Conservation (phyloP, 2,329 filamentous ascomycete species). For the Clarireedia paspali region DNA sequence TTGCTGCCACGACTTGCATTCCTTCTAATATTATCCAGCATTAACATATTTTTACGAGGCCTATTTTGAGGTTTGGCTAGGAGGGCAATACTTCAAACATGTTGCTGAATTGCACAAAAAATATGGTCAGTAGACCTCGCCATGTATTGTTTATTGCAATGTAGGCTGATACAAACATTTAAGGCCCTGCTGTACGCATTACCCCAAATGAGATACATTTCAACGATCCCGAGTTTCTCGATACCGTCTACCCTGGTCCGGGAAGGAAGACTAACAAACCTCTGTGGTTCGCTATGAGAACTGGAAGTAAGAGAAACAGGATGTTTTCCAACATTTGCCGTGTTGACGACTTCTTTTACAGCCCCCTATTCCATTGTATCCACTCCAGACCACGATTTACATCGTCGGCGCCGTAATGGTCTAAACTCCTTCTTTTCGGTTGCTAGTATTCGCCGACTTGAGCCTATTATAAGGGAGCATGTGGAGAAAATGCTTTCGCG, state of each 20-base stretch:
- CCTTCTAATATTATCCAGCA: too few relatives aligned
- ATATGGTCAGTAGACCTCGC: not conserved
- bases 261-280: not conserved
- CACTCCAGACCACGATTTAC: not conserved
- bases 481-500: not conserved
- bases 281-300: too few relatives aligned
- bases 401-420: not conserved
- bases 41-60: not conserved
- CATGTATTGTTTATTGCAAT: too few relatives aligned
- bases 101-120: not conserved
- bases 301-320: too few relatives aligned
- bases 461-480: not conserved
- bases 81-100: not conserved
- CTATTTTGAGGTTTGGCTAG: not conserved
- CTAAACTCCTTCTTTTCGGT: not conserved
- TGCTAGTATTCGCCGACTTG: not conserved
- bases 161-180: too few relatives aligned
- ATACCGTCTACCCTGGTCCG: not conserved
- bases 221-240: not conserved
- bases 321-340: too few relatives aligned
- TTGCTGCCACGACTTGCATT: too few relatives aligned
- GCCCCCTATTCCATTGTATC: not conserved
- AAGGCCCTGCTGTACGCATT: not conserved
- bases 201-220: not conserved
- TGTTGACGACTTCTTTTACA: too few relatives aligned